Evolutionary conservation across 1,284 basidiomycete genomes (phyloP).

Genomic region (Heterobasidion parviporum): DNA sequence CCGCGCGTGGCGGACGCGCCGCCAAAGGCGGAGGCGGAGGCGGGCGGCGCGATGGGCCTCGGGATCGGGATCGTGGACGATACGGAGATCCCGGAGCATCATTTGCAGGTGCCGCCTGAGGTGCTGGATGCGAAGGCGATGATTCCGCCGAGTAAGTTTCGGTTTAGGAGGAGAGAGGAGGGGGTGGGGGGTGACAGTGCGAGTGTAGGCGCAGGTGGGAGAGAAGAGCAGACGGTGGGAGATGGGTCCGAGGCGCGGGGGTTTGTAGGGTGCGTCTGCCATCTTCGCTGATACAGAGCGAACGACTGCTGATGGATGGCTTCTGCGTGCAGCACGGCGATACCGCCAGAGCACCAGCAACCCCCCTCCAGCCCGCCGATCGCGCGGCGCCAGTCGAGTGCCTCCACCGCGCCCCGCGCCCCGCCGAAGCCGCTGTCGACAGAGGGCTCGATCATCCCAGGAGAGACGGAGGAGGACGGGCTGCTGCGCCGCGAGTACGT

Average conservation of each 20-base stretch:
- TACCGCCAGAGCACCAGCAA: background rate
- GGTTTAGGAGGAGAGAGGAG: constrained; percentile 40
- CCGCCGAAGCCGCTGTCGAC: constrained; percentile 34
- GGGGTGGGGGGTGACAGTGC: background rate
- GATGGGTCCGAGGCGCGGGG: background rate
- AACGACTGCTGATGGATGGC: too few species aligned
- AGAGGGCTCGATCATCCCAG: constrained; percentile 68
- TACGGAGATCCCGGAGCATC: constrained; percentile 47
- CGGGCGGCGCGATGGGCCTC: background rate
- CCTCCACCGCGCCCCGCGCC: background rate
- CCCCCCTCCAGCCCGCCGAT: background rate
- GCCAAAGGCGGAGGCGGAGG: constrained; percentile 12
- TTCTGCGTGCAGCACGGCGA: too few species aligned
- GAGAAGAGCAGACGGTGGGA: background rate
- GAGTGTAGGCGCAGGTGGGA: background rate
- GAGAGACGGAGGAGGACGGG: constrained; percentile 75
- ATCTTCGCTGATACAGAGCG: background rate
- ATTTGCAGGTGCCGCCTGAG: constrained; percentile 63
- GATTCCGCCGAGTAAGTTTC: constrained; percentile 72
- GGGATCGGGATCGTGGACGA: background rate
- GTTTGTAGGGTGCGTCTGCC: background rate
- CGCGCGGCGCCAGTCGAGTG: background rate
- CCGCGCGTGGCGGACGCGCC: constrained; percentile 16
- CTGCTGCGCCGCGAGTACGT: constrained; percentile 70
- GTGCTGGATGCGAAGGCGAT: constrained; percentile 69